Conservation (phyloP, 2,329 filamentous ascomycete genomes). For the Coniochaeta sp. region DNA sequence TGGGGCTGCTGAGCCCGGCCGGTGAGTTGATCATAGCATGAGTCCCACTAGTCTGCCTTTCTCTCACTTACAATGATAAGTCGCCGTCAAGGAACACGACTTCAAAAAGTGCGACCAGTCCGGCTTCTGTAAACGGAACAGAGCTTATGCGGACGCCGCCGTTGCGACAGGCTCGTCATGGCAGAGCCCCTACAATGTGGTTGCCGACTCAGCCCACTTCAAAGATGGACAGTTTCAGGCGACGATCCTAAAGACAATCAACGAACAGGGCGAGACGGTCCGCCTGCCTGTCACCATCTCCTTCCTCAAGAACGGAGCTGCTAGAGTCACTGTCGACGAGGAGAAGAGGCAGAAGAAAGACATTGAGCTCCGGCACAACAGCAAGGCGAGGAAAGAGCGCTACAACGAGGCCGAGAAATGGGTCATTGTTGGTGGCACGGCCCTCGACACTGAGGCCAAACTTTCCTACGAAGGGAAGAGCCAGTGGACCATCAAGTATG, state of each 20-base stretch:
- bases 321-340: conserved; percentile 84
- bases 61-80: conserved; percentile 32
- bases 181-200: conserved; percentile 73
- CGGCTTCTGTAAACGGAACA: conserved; percentile 94
- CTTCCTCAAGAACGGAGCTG: conserved; percentile 83
- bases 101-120: conserved; percentile 97
- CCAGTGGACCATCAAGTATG: conserved; percentile 72
- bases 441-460: conserved; percentile 63
- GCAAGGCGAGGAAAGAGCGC: conserved; percentile 78
- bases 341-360: conserved; percentile 83
- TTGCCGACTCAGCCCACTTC: conserved; percentile 64
- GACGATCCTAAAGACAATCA: conserved; percentile 72
- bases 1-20: conserved; percentile 54
- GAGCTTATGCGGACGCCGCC: conserved; percentile 77
- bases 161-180: conserved; percentile 54
- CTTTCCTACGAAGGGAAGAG: conserved; percentile 57
- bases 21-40: conserved; percentile 33
- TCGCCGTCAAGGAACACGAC: conserved; percentile 85
- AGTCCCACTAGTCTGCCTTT: not conserved
- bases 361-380: conserved; percentile 79
- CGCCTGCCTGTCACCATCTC: conserved; percentile 76
- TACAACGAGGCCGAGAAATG: conserved; percentile 89
- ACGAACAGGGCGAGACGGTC: conserved; percentile 58
- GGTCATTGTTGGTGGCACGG: conserved; percentile 75
- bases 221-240: conserved; percentile 74